Conservation (phyloP, 495 filamentous ascomycete genomes). For the Penicillium angulare region DNA sequence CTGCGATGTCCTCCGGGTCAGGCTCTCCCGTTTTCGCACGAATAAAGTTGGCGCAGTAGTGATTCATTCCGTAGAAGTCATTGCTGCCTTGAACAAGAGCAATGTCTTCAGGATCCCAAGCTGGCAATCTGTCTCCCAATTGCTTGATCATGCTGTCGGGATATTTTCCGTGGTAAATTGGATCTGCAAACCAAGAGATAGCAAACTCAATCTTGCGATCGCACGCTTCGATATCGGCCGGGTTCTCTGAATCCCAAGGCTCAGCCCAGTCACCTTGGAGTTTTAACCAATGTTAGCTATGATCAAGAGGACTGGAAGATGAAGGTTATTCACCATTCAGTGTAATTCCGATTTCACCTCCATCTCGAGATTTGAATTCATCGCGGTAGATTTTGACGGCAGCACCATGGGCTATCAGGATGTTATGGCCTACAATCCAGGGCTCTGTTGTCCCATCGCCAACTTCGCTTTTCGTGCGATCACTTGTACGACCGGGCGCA, state of each 20-base stretch:
- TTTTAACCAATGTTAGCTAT: background rate
- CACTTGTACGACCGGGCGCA: constrained; percentile 51
- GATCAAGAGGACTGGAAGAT: background rate
- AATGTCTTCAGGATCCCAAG: constrained; percentile 62
- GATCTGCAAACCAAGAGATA: constrained; percentile 65
- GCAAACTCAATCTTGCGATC: constrained; percentile 55
- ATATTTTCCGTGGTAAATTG: constrained; percentile 73
- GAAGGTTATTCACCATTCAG: constrained; percentile 42
- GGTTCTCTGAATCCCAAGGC: constrained; percentile 51
- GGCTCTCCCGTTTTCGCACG: constrained; percentile 61
- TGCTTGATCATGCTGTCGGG: constrained; percentile 74
- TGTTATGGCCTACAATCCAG: constrained; percentile 50
- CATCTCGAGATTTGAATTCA: constrained; percentile 47
- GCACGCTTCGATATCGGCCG: constrained; percentile 48
- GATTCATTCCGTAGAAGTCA: constrained; percentile 85
- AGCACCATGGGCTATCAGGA: constrained; percentile 49
- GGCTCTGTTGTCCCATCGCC: constrained; percentile 51
- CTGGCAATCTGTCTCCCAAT: constrained; percentile 66
- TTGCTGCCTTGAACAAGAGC: constrained; percentile 71
- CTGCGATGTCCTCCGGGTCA: constrained; percentile 62
- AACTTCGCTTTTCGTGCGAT: constrained; percentile 45
- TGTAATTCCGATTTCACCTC: constrained; percentile 54
- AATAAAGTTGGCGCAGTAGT: constrained; percentile 82
- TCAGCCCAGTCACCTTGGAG: constrained; percentile 59
- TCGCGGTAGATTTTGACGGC: constrained; percentile 53